phyloP scores from a whole-genome alignment of 768 basidiomycete species.

The Daedalea quercina region DNA sequence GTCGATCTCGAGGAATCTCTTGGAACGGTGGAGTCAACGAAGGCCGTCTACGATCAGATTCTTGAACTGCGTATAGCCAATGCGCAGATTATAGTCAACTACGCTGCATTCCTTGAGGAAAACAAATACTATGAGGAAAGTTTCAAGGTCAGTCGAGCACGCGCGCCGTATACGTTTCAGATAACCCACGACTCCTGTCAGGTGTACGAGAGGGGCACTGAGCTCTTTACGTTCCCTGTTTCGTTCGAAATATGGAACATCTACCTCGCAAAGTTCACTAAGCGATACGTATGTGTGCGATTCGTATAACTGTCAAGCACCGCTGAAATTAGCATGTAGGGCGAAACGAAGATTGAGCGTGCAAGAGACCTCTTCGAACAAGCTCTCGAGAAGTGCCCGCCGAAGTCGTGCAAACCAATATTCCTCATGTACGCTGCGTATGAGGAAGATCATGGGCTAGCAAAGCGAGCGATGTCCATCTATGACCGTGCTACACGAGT shows the following conservation, averaged over 20 bases:
- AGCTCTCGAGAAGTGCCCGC: slow-evolving; percentile 91
- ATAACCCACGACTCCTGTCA: slow-evolving; percentile 19
- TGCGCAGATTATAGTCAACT: slow-evolving; percentile 96
- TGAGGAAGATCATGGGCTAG: slow-evolving; percentile 92
- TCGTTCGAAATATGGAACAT: slow-evolving; percentile 99
- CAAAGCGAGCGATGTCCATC: slow-evolving; percentile 93
- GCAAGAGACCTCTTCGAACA: slow-evolving; percentile 98
- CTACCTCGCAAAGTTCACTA: slow-evolving; percentile 93
- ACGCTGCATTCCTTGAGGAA: slow-evolving; percentile 94
- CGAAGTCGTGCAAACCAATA: slow-evolving; percentile 89
- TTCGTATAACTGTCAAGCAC: too few species aligned
- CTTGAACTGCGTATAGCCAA: slow-evolving; percentile 96
- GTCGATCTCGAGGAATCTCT: slow-evolving; percentile 97
- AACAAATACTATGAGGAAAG: slow-evolving; percentile 98
- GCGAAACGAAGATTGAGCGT: slow-evolving; percentile 89
- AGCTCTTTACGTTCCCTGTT: slow-evolving; percentile 95
- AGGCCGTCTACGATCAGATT: slow-evolving; percentile 93
- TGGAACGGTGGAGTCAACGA: slow-evolving; percentile 86
- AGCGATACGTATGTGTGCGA: slow-evolving; percentile 89
- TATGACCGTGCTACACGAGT: slow-evolving; percentile 88
- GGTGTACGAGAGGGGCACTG: slow-evolving; percentile 96
- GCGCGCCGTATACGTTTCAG: not conserved
- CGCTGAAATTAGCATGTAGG: slow-evolving; percentile 41
- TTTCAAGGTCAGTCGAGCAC: slow-evolving; percentile 64
- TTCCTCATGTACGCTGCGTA: slow-evolving; percentile 95